phyloP scores from a whole-genome alignment of 371 early-diverging fungal species.

The Syncephalastrum contaminatum region DNA sequence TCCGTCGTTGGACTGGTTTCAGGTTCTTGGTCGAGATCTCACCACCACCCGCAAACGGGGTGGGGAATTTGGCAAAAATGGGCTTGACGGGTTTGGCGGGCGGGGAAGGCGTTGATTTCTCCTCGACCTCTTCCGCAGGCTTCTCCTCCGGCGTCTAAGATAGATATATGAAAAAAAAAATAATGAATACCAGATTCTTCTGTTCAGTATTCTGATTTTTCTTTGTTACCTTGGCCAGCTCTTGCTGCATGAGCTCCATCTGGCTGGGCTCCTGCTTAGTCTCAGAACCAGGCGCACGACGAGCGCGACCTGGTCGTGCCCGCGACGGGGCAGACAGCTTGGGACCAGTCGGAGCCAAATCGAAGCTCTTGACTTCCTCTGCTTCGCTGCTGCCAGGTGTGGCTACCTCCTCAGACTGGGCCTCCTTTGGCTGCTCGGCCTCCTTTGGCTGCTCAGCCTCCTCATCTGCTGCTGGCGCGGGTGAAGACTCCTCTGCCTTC shows the following conservation, averaged over 20 bases:
- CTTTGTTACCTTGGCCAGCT: conserved; percentile 24
- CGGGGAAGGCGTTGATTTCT: conserved; percentile 25
- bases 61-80: conserved; percentile 66
- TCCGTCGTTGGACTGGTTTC: conserved; percentile 42
- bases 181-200: not conserved
- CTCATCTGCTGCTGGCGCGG: conserved; percentile 2
- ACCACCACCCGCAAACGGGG: conserved; percentile 55
- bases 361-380: conserved; percentile 15
- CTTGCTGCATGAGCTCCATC: conserved; percentile 40
- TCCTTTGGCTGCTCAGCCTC: conserved; percentile 9
- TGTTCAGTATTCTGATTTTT: not conserved
- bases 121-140: conserved; percentile 17
- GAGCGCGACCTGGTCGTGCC: conserved; percentile 22
- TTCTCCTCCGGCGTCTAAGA: conserved; percentile 1
- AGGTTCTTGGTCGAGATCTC: conserved; percentile 38
- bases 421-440: conserved; percentile 3
- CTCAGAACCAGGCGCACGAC: conserved; percentile 26
- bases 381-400: not conserved
- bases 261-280: conserved; percentile 39
- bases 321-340: conserved; percentile 36
- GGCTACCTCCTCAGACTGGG: conserved; percentile 5
- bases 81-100: conserved; percentile 64
- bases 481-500: conserved; percentile 8
- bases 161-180: not conserved
- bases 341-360: conserved; percentile 45